These are phyloP conservation scores for Conidiobolus incongruus DNA, from an alignment of 371 early-diverging fungal species.

Conservation along the genomic window DNA sequence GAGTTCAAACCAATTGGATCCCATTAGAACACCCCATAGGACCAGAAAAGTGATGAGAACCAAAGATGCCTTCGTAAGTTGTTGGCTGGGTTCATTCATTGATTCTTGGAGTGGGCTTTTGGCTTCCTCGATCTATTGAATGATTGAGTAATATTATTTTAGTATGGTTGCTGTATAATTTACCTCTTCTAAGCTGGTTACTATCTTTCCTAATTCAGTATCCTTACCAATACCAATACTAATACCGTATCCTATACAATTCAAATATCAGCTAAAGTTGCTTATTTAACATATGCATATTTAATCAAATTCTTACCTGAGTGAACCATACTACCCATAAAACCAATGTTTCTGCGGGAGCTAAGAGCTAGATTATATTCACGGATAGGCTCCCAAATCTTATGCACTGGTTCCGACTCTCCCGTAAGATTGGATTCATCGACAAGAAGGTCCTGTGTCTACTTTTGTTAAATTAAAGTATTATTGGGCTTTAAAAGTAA, in stretches of 20 bases:
- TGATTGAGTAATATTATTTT: no score
- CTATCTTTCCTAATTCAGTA: constrained; percentile 76
- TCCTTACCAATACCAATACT: constrained; percentile 63
- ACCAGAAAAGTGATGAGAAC: constrained; percentile 71
- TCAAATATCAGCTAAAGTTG: not conserved
- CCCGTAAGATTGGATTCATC: constrained; percentile 79
- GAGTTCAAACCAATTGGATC: no score
- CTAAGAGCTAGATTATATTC: constrained; percentile 33
- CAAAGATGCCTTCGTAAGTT: constrained; percentile 65
- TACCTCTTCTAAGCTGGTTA: constrained; percentile 63
- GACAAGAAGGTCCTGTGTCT: constrained; percentile 51
- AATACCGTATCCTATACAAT: constrained; percentile 29
- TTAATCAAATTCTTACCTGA: constrained; percentile 19
- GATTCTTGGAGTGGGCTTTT: constrained; percentile 69
- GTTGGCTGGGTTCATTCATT: constrained; percentile 74
- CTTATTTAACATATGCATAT: not conserved
- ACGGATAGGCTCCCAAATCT: constrained; percentile 27
- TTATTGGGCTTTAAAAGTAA: not conserved
- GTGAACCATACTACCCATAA: constrained; percentile 71
- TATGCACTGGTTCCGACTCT: constrained; percentile 59
- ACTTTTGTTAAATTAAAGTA: not conserved
- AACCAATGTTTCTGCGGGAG: constrained; percentile 61
- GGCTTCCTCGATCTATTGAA: constrained; percentile 33
- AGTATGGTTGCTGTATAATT: not conserved
- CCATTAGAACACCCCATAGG: constrained; percentile 64